Conservation (phyloP, 495 filamentous ascomycete genomes). For the Annulohypoxylon stygium region DNA sequence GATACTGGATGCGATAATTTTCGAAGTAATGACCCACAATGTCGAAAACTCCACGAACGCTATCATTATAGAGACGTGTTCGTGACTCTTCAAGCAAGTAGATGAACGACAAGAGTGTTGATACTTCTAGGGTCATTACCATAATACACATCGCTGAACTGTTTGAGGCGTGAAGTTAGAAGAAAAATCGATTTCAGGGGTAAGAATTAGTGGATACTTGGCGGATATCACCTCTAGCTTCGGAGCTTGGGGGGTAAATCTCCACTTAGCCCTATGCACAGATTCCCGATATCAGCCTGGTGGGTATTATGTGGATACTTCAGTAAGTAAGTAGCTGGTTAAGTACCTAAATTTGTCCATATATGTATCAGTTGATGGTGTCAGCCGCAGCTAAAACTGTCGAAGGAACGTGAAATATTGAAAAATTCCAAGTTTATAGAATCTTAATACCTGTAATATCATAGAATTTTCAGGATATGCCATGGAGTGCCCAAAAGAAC, state of each 20-base stretch:
- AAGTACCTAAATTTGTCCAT: too few relatives aligned
- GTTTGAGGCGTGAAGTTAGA: not conserved
- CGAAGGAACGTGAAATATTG: not conserved
- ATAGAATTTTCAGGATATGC: not conserved
- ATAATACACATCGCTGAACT: too few relatives aligned
- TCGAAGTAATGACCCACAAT: too few relatives aligned
- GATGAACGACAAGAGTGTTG: too few relatives aligned
- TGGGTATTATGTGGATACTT: not conserved
- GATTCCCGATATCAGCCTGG: constrained; percentile 1
- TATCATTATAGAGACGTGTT: too few relatives aligned
- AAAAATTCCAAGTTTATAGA: not conserved
- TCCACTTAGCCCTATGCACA: constrained; percentile 10
- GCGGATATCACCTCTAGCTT: not conserved
- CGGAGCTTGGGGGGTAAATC: constrained; percentile 6
- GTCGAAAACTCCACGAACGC: too few relatives aligned
- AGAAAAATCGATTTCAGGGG: not conserved
- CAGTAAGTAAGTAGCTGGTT: too few relatives aligned
- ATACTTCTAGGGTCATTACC: too few relatives aligned
- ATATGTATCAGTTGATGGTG: not conserved
- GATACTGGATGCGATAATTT: too few relatives aligned
- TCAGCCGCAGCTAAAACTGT: not conserved
- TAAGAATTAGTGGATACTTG: not conserved
- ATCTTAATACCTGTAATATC: not conserved
- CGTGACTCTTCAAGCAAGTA: too few relatives aligned
- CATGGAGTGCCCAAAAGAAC: not conserved